Conservation (phyloP, 495 filamentous ascomycete species). For the Halenospora varia region DNA sequence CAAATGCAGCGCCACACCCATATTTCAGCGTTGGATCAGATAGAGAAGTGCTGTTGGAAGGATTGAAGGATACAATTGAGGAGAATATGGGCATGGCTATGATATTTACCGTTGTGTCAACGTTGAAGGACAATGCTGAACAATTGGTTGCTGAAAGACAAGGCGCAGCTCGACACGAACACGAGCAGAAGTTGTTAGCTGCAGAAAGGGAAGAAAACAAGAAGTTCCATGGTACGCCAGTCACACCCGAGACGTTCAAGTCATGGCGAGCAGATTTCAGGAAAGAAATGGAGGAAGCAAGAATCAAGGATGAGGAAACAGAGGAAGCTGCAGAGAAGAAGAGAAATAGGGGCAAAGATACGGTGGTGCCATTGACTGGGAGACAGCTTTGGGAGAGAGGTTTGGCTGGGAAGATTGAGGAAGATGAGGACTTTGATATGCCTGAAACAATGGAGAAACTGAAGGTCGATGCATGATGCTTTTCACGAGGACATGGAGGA, state of each 20-base stretch:
- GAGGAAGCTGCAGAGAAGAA: slow-evolving; percentile 72
- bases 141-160: slow-evolving; percentile 67
- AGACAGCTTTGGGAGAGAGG: slow-evolving; percentile 83
- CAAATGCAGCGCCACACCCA: slow-evolving; percentile 61
- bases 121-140: slow-evolving; percentile 86
- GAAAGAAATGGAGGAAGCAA: slow-evolving; percentile 71
- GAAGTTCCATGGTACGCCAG: slow-evolving; percentile 90
- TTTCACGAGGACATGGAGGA: slow-evolving; percentile 15
- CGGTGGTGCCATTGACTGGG: slow-evolving; percentile 60
- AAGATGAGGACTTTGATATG: slow-evolving; percentile 63
- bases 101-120: slow-evolving; percentile 85
- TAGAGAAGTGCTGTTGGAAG: slow-evolving; percentile 62
- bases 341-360: slow-evolving; percentile 64
- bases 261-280: slow-evolving; percentile 78
- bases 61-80: slow-evolving; percentile 65
- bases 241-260: slow-evolving; percentile 79
- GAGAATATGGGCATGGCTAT: slow-evolving; percentile 98
- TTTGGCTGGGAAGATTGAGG: slow-evolving; percentile 66
- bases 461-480: slow-evolving; percentile 51
- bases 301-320: slow-evolving; percentile 60
- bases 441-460: slow-evolving; percentile 56
- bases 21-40: slow-evolving; percentile 57
- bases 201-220: slow-evolving; percentile 89
- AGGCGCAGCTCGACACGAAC: slow-evolving; percentile 51
- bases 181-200: slow-evolving; percentile 62